These are phyloP conservation scores for Trichoderma breve DNA, from an alignment of 2,329 filamentous ascomycete genomes.

Conservation along the genomic window DNA sequence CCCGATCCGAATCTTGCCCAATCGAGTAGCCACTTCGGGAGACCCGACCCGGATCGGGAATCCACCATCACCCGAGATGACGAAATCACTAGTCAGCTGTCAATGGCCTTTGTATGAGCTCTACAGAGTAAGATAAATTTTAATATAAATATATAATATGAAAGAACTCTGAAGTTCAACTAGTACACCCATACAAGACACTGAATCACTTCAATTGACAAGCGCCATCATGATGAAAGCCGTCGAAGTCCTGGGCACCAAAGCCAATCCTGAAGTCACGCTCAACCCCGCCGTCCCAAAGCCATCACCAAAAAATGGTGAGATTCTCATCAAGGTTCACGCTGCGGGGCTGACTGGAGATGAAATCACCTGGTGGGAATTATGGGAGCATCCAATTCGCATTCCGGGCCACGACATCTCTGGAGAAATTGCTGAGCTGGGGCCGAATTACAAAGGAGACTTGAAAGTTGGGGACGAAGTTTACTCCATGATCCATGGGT, in stretches of 20 bases:
- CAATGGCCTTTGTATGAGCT: not conserved
- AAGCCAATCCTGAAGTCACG: constrained; percentile 22
- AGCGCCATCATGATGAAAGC: constrained; percentile 32
- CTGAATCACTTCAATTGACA: not conserved
- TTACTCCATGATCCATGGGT: constrained; percentile 30
- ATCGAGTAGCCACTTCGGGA: constrained; percentile 1
- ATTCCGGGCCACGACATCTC: constrained; percentile 40
- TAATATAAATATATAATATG: not conserved
- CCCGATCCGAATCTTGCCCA: constrained; percentile 1
- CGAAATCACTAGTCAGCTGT: constrained; percentile 1
- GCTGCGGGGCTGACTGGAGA: constrained; percentile 37
- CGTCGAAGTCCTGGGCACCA: constrained; percentile 32
- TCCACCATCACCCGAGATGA: constrained; percentile 10
- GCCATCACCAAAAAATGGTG: constrained; percentile 21
- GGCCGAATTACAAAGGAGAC: constrained; percentile 26
- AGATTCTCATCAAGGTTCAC: constrained; percentile 33
- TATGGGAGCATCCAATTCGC: constrained; percentile 29
- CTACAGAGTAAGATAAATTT: not conserved
- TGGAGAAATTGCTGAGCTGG: constrained; percentile 31
- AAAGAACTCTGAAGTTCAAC: too few species aligned
- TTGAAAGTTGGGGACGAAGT: constrained; percentile 26
- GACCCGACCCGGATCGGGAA: constrained; percentile 5
- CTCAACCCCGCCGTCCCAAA: constrained; percentile 22
- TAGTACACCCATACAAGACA: not conserved
- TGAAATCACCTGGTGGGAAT: constrained; percentile 35